Evolutionary conservation across 805 yeast species (phyloP), one percentile per base, ranked within the genome.

Genomic region (Crinitomyces ghanaensis): DNA sequence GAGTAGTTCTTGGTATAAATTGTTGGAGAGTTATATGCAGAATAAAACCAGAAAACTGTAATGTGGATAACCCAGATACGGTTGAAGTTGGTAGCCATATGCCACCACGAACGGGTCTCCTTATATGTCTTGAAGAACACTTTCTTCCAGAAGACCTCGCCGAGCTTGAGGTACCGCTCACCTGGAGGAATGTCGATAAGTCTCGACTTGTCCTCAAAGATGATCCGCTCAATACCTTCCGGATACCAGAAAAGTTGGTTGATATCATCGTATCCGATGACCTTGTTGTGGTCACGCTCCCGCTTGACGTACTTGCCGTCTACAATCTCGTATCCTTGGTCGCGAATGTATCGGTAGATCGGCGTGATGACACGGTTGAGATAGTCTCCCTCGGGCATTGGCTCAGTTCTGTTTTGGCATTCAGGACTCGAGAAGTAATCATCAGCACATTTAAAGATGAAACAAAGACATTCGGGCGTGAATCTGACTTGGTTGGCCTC

Each of bases 161-260:
- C 95, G 39, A 91, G 69, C 59, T 80, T 74, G 51, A 74, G 68
- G 57, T 74, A 93, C 60, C 99, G 80, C 62, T 91, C 95, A 50
- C 75, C 83, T 38, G 75, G 72, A 23, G 95, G 93, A 49, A 86
- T 63, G 49, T 91, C 97, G 33, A 86, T 82, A 48, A 91, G 67
- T 57, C 95, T 77, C 13, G 94, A 68, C 45, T 95, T 95, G 56
- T 91, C 97, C 55, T 80, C 91, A 50, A 88, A 72, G 32, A 78
- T 72, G 49, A 91, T 86, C 62, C 91, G 78, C 39, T 93, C 77
- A 45, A 91, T 81, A 70, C 98, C 99, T 64, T 93, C 97, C 30
- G 97, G 96, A 63, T 93, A 91, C 99, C 99, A 91, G 65, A 93
- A 91, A 49, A 91, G 70, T 68, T 91, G 99, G 62, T 91, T 91